Evolutionary conservation across 345 rosid species (phyloP), one percentile per base, ranked within the genome.

Genomic region (Acer negundo): DNA sequence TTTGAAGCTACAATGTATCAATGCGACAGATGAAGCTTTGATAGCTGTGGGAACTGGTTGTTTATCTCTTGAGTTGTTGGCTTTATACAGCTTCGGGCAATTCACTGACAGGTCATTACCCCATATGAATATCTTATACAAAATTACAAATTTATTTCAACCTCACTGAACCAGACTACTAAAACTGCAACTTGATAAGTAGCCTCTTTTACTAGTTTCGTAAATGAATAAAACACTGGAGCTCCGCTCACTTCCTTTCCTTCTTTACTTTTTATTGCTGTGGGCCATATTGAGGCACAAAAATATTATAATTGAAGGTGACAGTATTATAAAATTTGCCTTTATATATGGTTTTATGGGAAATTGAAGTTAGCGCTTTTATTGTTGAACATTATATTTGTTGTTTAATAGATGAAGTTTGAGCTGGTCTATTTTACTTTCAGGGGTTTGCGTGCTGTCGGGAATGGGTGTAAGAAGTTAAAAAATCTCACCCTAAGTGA

Each of bases 381-480:
- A 59, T 20, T 59, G 20, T 20, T 10, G 35, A n/a, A 51, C 63
- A 3, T 16, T 56, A 15, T 75, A 53, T 72, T 65, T 74, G 67
- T 58, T 31, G 31, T 61, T 42, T 38, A 24, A 16, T 75, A 22
- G 10, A 63, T 62, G 69, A 70, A 67, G 23, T 70, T 64, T 85
- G 72, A 82, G 75, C 40, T 62, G 35, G 19, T 75, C 17, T 44
- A 22, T 42, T 71, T 83, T 69, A 78, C 76, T 17, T 79, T 85
- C 90, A 95, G 98, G 92, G 99, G 99, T 62, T 86, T 93, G 86
- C 68, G 61, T 49, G 83, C 93, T 47, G 82, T 95, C 12, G 94
- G 94, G 74, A 89, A 83, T 73, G 97, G 99, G 69, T 95, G 94
- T 84, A 93, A 90, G 82, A 89, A 82, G 79, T 85, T 95, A 83